Evolutionary conservation across 768 basidiomycete genomes (phyloP), one percentile per base, ranked within the genome.

Genomic region (Leucogyrophana mollusca): DNA sequence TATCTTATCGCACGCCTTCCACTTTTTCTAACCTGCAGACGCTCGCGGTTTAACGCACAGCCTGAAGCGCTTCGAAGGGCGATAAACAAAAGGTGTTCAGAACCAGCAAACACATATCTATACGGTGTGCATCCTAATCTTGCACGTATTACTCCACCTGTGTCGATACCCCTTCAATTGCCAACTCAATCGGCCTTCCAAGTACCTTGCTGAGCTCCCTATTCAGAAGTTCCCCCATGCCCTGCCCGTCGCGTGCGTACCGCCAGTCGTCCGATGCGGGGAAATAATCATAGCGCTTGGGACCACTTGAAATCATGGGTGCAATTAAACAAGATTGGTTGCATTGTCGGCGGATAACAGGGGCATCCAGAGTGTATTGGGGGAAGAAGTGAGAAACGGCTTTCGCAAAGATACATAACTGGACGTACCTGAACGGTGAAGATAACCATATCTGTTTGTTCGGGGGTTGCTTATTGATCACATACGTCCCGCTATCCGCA

Each of bases 361-460:
- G 9, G 34, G 18, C 6, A 21, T 22, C 38, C 25, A 38, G 25
- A 10, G 44, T 39, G 18, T 17, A 10, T n/a, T 20, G n/a, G 20
- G 33, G 21, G 18, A 3, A 10, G 14, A 13, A 21, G 4, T n/a
- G 11, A 22, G 4, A 27, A n/a, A 7, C 16, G 16, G 16, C 35
- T 16, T 37, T n/a, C 6, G n/a, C n/a, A 16, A 37, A 37, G 16
- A 9, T 37, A 37, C 7, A 40, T 37, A 42, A 47, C 36, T 14
- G 34, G 25, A 61, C 72, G 32, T 53, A 92, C 93, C 90, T 91
- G 54, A 81, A 62, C 0, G 94, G 94, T 8, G 89, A 92, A 4
- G 91, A 94, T 16, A 96, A 73, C 94, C 94, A 96, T 55, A 96
- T 95, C 61, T 96, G 94, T 69, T 92, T 92, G 63, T 96, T 96